Conservation (phyloP, 2,329 filamentous ascomycete species). For the Sporothrix pallida region DNA sequence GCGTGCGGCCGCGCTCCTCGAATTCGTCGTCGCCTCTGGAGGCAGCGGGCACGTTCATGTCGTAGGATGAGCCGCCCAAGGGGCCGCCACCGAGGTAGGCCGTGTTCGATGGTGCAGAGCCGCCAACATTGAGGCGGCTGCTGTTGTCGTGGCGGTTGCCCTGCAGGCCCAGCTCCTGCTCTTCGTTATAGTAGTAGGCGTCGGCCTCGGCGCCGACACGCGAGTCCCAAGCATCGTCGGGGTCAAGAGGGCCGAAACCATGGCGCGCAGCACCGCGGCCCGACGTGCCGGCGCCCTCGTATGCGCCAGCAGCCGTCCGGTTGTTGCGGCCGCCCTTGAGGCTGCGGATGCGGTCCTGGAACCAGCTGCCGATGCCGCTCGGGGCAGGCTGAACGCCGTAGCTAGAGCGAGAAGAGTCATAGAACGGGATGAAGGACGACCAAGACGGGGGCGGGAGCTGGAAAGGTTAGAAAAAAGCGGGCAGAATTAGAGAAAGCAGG, state of each 20-base stretch:
- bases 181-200: constrained; percentile 66
- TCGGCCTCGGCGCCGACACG: constrained; percentile 77
- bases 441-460: constrained; percentile 73
- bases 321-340: constrained; percentile 67
- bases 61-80: constrained; percentile 50
- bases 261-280: constrained; percentile 49
- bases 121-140: constrained; percentile 32
- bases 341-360: constrained; percentile 68
- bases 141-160: constrained; percentile 44
- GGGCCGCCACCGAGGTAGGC: constrained; percentile 34
- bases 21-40: constrained; percentile 42
- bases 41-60: constrained; percentile 54
- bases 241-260: constrained; percentile 66
- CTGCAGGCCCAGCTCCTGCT: constrained; percentile 69
- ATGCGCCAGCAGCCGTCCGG: constrained; percentile 71
- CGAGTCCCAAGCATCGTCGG: constrained; percentile 85
- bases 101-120: constrained; percentile 28
- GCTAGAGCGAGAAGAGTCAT: constrained; percentile 52
- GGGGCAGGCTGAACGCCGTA: constrained; percentile 61
- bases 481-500: neutral
- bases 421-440: constrained; percentile 74
- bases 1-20: constrained; percentile 50
- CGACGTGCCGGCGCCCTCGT: constrained; percentile 63
- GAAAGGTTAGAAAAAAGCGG: neutral
- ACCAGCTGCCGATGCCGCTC: constrained; percentile 73